Base-by-base conservation (phyloP, 2,329 filamentous ascomycete genomes). In the Aspergillus sp. region DNA sequence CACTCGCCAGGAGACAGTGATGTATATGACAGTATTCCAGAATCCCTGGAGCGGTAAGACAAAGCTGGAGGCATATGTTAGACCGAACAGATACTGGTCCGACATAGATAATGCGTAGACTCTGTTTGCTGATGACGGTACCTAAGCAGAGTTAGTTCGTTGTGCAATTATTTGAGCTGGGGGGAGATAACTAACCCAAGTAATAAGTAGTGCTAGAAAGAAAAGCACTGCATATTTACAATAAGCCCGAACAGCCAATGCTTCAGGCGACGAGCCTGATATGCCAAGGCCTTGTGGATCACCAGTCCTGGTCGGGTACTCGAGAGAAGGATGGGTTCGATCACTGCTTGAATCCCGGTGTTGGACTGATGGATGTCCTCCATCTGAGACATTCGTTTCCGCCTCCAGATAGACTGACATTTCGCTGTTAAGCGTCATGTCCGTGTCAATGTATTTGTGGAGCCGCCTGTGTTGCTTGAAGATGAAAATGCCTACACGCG, bases 1-100 rank as follows among this genome's bases (percentile, higher is more conserved):
- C 1, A 19, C 17, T 7, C 4, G 9, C 44, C 44, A 45, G 12
- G 44, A 45, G 9, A 45, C 44, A 4, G 44, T 74, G 12, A 81
- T 70, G 66, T 90, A 90, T 56, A 91, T 86, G 49, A 85, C 63
- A 6, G 81, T 77, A 63, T 91, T 91, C 86, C 86, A 90, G 59
- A 88, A 85, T 0, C 86, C 87, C 63, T 91, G 86, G 0, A 88
- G 74, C 0, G 87, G 86, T 4, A 91, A 74, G 1, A 90, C 86
- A 30, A 86, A 75, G 0, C 85, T 81, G 25, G 83, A 82, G 57
- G 82, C 79, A 54, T 84, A 80, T 59, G 86, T 81, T 22, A 90
- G 77, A 0, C 75, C 69, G 22, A 81, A 74, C 7, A 74, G 75
- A 0, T 76, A 66, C 4, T 73, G 46, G 30, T 75, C 68, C 0